A percentile compares a stretch with the other conserved stretches of the same genome.
Conservation (phyloP, 805 yeast genomes). For the Metschnikowia reukaufii region DNA sequence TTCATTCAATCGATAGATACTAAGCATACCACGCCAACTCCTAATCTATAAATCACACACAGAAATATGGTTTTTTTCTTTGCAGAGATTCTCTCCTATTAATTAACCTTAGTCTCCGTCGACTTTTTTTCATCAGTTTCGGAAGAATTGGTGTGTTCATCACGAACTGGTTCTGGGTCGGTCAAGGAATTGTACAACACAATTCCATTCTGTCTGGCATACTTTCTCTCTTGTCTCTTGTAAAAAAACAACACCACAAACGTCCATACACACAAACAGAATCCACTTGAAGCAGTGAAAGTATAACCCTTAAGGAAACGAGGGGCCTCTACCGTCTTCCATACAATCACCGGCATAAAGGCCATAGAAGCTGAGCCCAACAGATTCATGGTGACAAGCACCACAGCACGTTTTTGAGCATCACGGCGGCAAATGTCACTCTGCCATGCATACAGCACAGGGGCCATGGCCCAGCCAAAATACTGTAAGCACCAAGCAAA, state of each 20-base stretch:
- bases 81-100: too few relatives aligned
- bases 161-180: slow-evolving; percentile 23
- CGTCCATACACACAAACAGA: slow-evolving; percentile 49
- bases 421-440: slow-evolving; percentile 59
- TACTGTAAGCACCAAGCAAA: slow-evolving; percentile 60
- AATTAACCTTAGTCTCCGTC: background rate
- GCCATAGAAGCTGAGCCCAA: slow-evolving; percentile 55
- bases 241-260: slow-evolving; percentile 51
- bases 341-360: slow-evolving; percentile 48
- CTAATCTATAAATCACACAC: too few relatives aligned
- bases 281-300: slow-evolving; percentile 47
- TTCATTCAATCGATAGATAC: too few relatives aligned
- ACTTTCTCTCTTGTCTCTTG: slow-evolving; percentile 33
- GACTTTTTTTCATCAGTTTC: slow-evolving; percentile 1
- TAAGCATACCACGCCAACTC: too few relatives aligned
- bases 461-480: slow-evolving; percentile 63
- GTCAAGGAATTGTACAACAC: slow-evolving; percentile 27
- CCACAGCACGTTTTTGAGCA: slow-evolving; percentile 55
- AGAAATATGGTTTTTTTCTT: too few relatives aligned
- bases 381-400: slow-evolving; percentile 54
- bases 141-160: background rate
- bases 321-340: slow-evolving; percentile 62
- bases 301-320: slow-evolving; percentile 53
- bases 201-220: slow-evolving; percentile 38
- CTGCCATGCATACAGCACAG: slow-evolving; percentile 58